Evolutionary conservation across 2,329 filamentous ascomycete genomes (phyloP), one percentile per base, ranked within the genome.

Genomic region (Arachnopeziza araneosa): DNA sequence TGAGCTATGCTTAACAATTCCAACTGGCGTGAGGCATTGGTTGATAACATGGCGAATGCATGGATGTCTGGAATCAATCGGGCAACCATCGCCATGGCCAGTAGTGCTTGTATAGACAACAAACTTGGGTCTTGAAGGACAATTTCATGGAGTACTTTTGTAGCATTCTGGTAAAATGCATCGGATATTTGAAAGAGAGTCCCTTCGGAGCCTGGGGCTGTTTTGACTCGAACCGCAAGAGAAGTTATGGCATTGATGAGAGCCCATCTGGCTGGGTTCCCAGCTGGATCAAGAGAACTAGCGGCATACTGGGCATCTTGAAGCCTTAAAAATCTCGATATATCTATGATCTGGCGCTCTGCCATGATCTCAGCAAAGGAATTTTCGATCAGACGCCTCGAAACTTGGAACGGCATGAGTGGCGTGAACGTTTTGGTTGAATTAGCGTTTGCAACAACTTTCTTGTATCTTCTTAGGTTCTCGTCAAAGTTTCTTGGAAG

Each of bases 1-100:
- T 19, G n/a, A 14, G 4, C 23, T 32, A 55, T 5, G 17, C n/a
- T 55, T 52, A 55, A 52, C 24, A 55, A 26, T 55, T 59, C 57
- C 24, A 59, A 19, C 44, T 55, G 53, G 30, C 57, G 52, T 17
- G 52, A 50, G 24, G 52, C 57, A 55, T 59, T 59, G 10, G 50
- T 59, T 22, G 26, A 22, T 32, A 59, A 49, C 57, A 59, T 59
- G 19, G 52, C 21, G 17, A 24, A 55, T n/a, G 57, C 44, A n/a
- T n/a, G 24, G 22, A 51, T 24, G 26, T 59, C 44, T 36, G 10
- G 5, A 32, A 52, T 24, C 21, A 12, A 23, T n/a, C 19, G 24
- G n/a, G 50, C 50, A 52, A 52, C 9, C 24, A 52, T 23, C 3
- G 50, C 21, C 50, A 52, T 52, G 10, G n/a, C 50, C 4, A 52